Conservation (phyloP, 2,329 filamentous ascomycete genomes). For the Fusarium coffeatum region DNA sequence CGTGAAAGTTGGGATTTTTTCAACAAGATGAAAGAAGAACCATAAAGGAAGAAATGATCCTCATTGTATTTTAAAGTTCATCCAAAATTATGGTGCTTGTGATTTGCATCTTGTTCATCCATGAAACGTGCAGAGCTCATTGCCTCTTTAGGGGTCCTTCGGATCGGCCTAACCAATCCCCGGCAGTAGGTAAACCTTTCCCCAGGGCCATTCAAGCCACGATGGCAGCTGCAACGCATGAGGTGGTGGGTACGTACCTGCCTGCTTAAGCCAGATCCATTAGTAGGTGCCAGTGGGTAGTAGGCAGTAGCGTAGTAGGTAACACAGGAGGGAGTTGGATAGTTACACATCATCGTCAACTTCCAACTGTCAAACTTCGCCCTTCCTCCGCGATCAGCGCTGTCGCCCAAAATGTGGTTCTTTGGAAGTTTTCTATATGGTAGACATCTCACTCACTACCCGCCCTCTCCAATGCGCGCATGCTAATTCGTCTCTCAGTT, state of each 20-base stretch:
- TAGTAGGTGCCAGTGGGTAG: neutral
- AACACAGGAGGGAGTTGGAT: neutral
- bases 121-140: conserved; percentile 4
- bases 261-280: neutral
- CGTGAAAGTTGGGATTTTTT: neutral
- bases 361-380: conserved; percentile 5
- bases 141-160: conserved; percentile 29
- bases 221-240: conserved; percentile 15
- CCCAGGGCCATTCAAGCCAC: conserved; percentile 23
- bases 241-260: conserved; percentile 22
- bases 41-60: neutral
- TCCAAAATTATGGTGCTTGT: neutral
- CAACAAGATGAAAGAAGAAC: neutral
- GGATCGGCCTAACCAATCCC: conserved; percentile 52
- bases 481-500: conserved; percentile 57
- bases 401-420: conserved; percentile 69
- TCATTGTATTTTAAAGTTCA: neutral
- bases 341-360: conserved; percentile 41
- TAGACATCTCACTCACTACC: conserved; percentile 22
- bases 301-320: neutral
- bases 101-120: conserved; percentile 1
- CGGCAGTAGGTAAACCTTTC: conserved; percentile 31
- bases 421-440: conserved; percentile 77
- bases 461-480: neutral
- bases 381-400: neutral